Conservation (phyloP, 2,329 filamentous ascomycete species). For the Fusarium floridanum region DNA sequence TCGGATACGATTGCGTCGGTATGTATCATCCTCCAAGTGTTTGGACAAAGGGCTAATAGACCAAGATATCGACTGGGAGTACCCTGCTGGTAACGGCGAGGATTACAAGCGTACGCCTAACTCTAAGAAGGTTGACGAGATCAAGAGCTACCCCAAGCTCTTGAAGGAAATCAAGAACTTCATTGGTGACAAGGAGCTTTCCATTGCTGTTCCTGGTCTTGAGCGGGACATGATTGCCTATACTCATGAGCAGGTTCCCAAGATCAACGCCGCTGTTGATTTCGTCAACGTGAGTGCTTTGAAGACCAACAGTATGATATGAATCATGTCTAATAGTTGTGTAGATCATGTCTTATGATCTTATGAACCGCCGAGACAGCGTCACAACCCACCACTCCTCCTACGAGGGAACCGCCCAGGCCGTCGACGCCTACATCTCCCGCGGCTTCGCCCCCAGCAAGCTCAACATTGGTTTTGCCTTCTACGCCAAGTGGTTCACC, state of each 20-base stretch:
- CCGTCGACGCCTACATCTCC: constrained; percentile 70
- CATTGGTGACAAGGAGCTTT: constrained; percentile 72
- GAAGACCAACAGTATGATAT: rapidly evolving
- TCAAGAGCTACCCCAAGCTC: constrained; percentile 72
- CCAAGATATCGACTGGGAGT: constrained; percentile 77
- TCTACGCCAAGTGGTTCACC: constrained; percentile 77
- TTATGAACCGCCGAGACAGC: constrained; percentile 79
- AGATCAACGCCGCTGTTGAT: constrained; percentile 71
- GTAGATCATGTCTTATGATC: constrained; percentile 76
- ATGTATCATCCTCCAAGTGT: constrained; percentile 45
- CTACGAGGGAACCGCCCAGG: constrained; percentile 64
- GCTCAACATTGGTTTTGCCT: constrained; percentile 76
- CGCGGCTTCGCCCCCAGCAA: constrained; percentile 67
- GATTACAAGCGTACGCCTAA: constrained; percentile 76
- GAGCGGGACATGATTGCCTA: constrained; percentile 77
- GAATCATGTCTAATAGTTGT: neutral
- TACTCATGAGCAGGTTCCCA: constrained; percentile 66
- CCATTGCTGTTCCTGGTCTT: constrained; percentile 75
- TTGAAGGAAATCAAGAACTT: constrained; percentile 69
- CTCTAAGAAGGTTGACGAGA: constrained; percentile 68
- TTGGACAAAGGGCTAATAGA: neutral
- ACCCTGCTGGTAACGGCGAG: constrained; percentile 72
- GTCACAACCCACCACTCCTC: constrained; percentile 75
- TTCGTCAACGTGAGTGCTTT: constrained; percentile 66
- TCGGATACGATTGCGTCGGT: constrained; percentile 73